phyloP scores from a whole-genome alignment of 1,284 basidiomycete genomes.

The Rhodotorula sp. region DNA sequence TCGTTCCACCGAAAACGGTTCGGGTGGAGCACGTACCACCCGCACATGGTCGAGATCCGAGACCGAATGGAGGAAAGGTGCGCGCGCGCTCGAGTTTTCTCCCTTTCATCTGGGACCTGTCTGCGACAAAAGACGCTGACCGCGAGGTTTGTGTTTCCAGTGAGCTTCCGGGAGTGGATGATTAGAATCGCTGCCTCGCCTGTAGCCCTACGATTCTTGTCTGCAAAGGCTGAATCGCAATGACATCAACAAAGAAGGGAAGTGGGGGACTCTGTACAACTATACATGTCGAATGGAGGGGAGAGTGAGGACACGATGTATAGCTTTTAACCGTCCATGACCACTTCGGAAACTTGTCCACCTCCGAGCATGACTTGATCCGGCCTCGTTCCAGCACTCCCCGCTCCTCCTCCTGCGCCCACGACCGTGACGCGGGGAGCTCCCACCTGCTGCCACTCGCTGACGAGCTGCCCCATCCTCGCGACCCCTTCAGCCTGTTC shows the following conservation, averaged over 20 bases:
- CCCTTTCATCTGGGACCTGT: neutral
- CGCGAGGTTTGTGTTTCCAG: no score
- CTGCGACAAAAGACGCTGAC: neutral
- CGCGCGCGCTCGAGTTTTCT: neutral
- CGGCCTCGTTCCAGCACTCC: neutral
- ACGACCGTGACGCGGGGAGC: neutral
- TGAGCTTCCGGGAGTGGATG: no score
- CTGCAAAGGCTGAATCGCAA: neutral
- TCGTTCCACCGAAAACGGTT: slow-evolving; percentile 47
- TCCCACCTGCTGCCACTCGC: slow-evolving; percentile 7
- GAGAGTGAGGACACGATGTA: neutral
- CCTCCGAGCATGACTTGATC: neutral
- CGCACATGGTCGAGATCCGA: slow-evolving; percentile 44
- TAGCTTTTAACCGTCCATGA: neutral
- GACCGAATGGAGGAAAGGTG: slow-evolving; percentile 46
- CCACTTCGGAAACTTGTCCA: neutral
- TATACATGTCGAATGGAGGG: neutral
- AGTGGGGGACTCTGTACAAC: neutral
- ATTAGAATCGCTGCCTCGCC: no score
- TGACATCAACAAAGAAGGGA: no score
- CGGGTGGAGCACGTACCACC: slow-evolving; percentile 50
- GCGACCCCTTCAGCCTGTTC: slow-evolving; percentile 12
- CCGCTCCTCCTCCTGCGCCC: neutral
- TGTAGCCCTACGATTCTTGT: no score
- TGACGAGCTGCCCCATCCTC: slow-evolving; percentile 17